A percentile compares a stretch with the other conserved stretches of the same genome.
phyloP scores from a whole-genome alignment of 1,284 basidiomycete species.

The Pterula multifida region DNA sequence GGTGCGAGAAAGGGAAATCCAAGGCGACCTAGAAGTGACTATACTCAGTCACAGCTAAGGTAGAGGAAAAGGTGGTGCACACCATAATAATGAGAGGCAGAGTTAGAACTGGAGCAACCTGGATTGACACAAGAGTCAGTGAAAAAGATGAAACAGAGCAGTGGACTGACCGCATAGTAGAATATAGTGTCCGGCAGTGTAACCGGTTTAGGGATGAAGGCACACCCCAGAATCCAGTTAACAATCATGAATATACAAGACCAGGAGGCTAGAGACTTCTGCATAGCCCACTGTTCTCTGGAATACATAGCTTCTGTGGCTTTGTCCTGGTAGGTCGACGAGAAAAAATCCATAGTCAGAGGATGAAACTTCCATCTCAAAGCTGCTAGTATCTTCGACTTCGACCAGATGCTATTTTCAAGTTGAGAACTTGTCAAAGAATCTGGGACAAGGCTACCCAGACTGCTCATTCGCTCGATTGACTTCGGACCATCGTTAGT shows the following conservation, averaged over 20 bases:
- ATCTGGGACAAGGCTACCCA: neutral
- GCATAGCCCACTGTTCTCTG: neutral
- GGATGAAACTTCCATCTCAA: conserved; percentile 19
- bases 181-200: conserved; percentile 39
- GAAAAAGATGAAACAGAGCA: neutral
- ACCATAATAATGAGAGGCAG: conserved; percentile 22
- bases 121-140: neutral
- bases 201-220: conserved; percentile 32
- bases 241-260: conserved; percentile 42
- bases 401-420: neutral
- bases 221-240: conserved; percentile 42
- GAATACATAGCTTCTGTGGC: conserved; percentile 3
- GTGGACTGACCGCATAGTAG: conserved; percentile 21
- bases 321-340: conserved; percentile 8
- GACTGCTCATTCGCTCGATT: neutral
- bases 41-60: neutral
- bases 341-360: neutral
- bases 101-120: conserved; percentile 14
- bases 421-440: neutral
- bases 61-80: conserved; percentile 12
- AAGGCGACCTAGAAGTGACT: conserved; percentile 18
- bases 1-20: conserved; percentile 39
- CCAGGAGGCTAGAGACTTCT: conserved; percentile 35
- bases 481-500: neutral
- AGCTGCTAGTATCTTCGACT: conserved; percentile 11